These are phyloP conservation scores for Fonsecaea nubica DNA, from an alignment of 2,329 filamentous ascomycete genomes.

Conservation along the genomic window DNA sequence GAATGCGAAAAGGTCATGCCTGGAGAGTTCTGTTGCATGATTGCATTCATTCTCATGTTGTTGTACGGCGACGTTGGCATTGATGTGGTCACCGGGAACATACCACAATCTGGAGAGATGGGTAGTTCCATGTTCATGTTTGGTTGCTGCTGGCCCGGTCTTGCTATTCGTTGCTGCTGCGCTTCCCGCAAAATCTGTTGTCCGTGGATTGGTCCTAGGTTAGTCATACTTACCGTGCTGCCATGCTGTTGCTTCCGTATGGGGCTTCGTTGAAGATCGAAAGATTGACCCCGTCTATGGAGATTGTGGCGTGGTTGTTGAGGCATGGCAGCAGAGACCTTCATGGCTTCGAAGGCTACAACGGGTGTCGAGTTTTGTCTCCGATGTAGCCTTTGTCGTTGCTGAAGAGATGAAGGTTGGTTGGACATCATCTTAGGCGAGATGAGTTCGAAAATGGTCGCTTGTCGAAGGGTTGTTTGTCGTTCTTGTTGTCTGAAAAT, in stretches of 20 bases:
- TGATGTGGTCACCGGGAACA: constrained; percentile 34
- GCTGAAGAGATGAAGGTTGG: constrained; percentile 73
- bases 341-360: constrained; percentile 75
- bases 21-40: constrained; percentile 37
- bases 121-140: constrained; percentile 44
- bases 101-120: constrained; percentile 46
- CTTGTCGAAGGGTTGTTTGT: constrained; percentile 54
- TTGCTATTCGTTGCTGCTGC: constrained; percentile 84
- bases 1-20: constrained; percentile 37
- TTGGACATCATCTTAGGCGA: constrained; percentile 82
- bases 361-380: constrained; percentile 84
- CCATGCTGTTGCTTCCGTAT: constrained; percentile 39
- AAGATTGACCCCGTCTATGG: constrained; percentile 79
- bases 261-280: constrained; percentile 56
- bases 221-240: constrained; percentile 58
- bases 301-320: constrained; percentile 60
- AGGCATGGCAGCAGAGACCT: constrained; percentile 65
- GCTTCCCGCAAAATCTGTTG: constrained; percentile 87
- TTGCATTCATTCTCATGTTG: constrained; percentile 41
- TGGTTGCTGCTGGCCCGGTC: constrained; percentile 68
- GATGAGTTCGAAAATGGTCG: constrained; percentile 67
- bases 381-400: constrained; percentile 76
- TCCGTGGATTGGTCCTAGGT: constrained; percentile 64
- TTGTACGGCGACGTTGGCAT: constrained; percentile 35
- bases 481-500: constrained; percentile 50